Evolutionary conservation across 2,329 filamentous ascomycete species (phyloP), one percentile per base, ranked within the genome.

Genomic region (Ophiostoma australiae): DNA sequence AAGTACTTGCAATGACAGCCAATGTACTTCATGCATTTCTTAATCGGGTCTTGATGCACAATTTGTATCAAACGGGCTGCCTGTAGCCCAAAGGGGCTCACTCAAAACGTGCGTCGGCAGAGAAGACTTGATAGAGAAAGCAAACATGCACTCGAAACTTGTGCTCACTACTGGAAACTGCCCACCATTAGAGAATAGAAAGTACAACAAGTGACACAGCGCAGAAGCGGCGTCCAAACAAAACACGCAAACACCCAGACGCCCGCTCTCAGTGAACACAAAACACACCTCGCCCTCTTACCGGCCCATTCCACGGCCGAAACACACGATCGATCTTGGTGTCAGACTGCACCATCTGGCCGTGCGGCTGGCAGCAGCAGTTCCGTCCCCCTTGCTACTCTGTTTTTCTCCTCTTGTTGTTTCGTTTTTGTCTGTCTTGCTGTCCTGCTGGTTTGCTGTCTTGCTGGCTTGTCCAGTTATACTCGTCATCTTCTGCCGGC

Each of bases 291-390:
- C 31, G 41, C 33, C 65, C 58, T 69, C 39, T 68, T 35, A 70
- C 72, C 71, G 70, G 48, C 70, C 73, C 72, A 72, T 71, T 70
- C 55, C 17, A 58, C n/a, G 70, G 27, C 72, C 69, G 70, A 73
- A 73, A 74, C 73, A 70, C 70, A 71, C 72, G 58, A 71, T 72
- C 65, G 72, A 71, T 72, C n/a, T 27, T 61, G 55, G 55, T 52
- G 65, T 72, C 71, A 71, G 70, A 70, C 70, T 61, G 15, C 55
- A 61, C 55, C 31, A 20, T 20, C 27, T 65, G 31, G 61, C 61
- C 33, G 15, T 65, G 61, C 61, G 15, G 15, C 61, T 61, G 27
- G 48, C 48, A 55, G 48, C 48, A 58, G 52, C 52, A 58, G n/a
- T 27, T 58, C 23, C n/a, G 23, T 13, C 10, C 11, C n/a, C 52